Percentiles rank a stretch among this genome's conserved stretches.
phyloP scores from a whole-genome alignment of 2,329 filamentous ascomycete genomes.

The Fusarium caatingaense region DNA sequence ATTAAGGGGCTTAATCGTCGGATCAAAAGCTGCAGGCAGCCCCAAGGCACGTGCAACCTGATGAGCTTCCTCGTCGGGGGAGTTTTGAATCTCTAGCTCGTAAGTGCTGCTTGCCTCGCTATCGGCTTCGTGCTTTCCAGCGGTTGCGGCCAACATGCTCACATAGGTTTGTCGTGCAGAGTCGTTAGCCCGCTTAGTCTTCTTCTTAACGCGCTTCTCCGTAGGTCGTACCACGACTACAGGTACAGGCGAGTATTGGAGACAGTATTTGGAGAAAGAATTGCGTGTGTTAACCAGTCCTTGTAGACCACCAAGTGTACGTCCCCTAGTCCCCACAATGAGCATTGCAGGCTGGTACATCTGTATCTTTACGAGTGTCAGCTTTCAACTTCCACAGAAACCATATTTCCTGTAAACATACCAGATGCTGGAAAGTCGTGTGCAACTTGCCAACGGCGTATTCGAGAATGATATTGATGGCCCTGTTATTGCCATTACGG shows the following conservation, averaged over 20 bases:
- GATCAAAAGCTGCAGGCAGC: slow-evolving; percentile 71
- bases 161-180: slow-evolving; percentile 80
- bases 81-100: slow-evolving; percentile 65
- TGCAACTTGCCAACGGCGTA: slow-evolving; percentile 91
- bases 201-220: slow-evolving; percentile 90
- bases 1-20: slow-evolving; percentile 69
- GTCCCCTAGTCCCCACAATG: slow-evolving; percentile 87
- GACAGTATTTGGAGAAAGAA: slow-evolving; percentile 92
- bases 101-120: slow-evolving; percentile 64
- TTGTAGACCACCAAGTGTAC: slow-evolving; percentile 86
- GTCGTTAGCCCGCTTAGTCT: slow-evolving; percentile 83
- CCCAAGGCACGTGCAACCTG: slow-evolving; percentile 72
- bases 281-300: slow-evolving; percentile 81
- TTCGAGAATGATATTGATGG: slow-evolving; percentile 87
- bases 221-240: slow-evolving; percentile 92
- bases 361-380: slow-evolving; percentile 71
- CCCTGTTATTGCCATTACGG: slow-evolving; percentile 83
- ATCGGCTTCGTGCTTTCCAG: slow-evolving; percentile 68
- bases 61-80: slow-evolving; percentile 72
- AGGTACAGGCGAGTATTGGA: slow-evolving; percentile 92
- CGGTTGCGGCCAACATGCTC: slow-evolving; percentile 76
- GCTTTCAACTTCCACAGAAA: neutral
- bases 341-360: slow-evolving; percentile 93
- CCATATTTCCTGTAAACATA: slow-evolving; percentile 55
- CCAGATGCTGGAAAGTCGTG: slow-evolving; percentile 89